Evolutionary conservation across 768 basidiomycete species (phyloP), one percentile per base, ranked within the genome.

Genomic region (Naganishia vishniacii): DNA sequence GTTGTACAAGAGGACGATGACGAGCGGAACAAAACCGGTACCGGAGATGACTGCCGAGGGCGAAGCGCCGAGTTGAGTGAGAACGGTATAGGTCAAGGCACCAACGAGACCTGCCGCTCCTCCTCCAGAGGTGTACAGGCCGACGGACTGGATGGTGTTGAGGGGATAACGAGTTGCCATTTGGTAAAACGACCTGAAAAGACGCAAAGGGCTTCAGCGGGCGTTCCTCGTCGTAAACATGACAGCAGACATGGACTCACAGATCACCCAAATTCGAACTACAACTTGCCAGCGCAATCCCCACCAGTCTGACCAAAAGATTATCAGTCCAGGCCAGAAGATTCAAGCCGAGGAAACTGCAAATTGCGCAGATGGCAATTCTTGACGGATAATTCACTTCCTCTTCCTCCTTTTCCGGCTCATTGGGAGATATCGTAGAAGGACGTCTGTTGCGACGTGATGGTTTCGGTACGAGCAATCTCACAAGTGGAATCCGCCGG

Each of bases 1-100:
- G 46, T 64, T 64, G 32, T 64, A 64, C 23, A 64, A 18, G 18
- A 53, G 42, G 12, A 64, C 49, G 45, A 64, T 58, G 32, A 64
- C 26, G 25, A 64, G 56, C 26, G 56, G 63, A 18, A 64, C 63
- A 12, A 64, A 46, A 11, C 63, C 63, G n/a, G 63, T 64, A n/a
- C 63, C 63, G 28, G 63, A 64, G 31, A 64, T 64, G 42, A 64
- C 63, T 4, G 63, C 51, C 31, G 63, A 64, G 31, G 63, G 63
- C 28, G 63, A 58, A 20, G 63, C 63, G 26, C 63, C 63, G n/a
- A 64, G 56, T 49, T 64, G 63, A 1, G 63, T 64, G 12, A 64
- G 46, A 28, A 64, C 42, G 20, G 63, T 64, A 42, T 64, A 64
- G 23, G 63, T 64, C 42, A 64, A 26, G n/a, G 63, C 63, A 26